Evolutionary conservation across 2,329 filamentous ascomycete species (phyloP).

Genomic region (Nothomitra cinnamomea): DNA sequence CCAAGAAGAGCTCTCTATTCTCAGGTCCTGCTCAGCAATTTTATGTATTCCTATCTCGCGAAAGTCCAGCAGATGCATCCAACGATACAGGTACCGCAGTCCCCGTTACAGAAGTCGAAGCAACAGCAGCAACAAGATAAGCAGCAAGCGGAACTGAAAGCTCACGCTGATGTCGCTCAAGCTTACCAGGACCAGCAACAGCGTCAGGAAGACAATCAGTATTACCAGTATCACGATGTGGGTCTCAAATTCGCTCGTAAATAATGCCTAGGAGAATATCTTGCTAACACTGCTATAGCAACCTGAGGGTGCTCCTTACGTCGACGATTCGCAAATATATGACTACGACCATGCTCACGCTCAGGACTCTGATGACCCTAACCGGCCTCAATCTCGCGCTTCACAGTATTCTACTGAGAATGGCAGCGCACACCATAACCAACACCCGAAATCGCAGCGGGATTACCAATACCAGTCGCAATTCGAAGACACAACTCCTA

Average conservation of each 20-base stretch:
- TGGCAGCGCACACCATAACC: slow-evolving; percentile 16
- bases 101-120: slow-evolving; percentile 51
- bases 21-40: slow-evolving; percentile 92
- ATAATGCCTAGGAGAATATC: slow-evolving; percentile 18
- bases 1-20: slow-evolving; percentile 81
- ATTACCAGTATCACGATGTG: slow-evolving; percentile 21
- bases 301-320: slow-evolving; percentile 16
- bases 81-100: slow-evolving; percentile 78
- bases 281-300: slow-evolving; percentile 8
- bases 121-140: slow-evolving; percentile 30
- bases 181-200: slow-evolving; percentile 21
- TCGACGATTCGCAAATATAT: slow-evolving; percentile 34
- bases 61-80: slow-evolving; percentile 99
- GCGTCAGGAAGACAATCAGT: slow-evolving; percentile 17
- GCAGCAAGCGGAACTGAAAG: slow-evolving; percentile 14
- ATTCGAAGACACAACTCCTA: slow-evolving; percentile 8
- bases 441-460: slow-evolving; percentile 11
- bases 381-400: slow-evolving; percentile 18
- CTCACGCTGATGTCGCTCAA: slow-evolving; percentile 7
- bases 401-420: slow-evolving; percentile 17
- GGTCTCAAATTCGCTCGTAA: slow-evolving; percentile 10
- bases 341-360: slow-evolving; percentile 28
- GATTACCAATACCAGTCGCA: slow-evolving; percentile 4
- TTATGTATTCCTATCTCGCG: slow-evolving; percentile 98
- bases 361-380: slow-evolving; percentile 14